Evolutionary conservation across 495 filamentous ascomycete species (phyloP).

Genomic region (Penicillium lagena): DNA sequence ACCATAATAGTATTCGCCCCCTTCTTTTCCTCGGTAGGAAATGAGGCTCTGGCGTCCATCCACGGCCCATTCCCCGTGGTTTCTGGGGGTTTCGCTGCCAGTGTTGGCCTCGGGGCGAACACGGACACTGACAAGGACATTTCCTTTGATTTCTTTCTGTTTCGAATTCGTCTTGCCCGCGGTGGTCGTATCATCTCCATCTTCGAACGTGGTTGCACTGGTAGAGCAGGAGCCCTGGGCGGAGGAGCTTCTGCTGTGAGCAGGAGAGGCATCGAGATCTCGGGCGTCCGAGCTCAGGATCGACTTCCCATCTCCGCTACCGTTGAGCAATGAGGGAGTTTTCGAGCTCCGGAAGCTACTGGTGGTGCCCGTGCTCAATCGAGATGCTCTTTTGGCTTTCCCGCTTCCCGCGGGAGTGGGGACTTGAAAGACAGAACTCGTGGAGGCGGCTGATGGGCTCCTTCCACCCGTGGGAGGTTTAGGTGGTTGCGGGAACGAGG

Average conservation of each 20-base stretch:
- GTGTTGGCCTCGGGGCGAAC: constrained; percentile 72
- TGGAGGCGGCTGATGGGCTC: constrained; percentile 38
- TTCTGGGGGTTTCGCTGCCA: constrained; percentile 49
- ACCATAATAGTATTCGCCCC: constrained; percentile 92
- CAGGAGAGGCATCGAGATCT: constrained; percentile 72
- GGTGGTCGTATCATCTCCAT: constrained; percentile 37
- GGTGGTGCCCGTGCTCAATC: constrained; percentile 32
- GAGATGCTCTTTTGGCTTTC: constrained; percentile 29
- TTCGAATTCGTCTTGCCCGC: constrained; percentile 22
- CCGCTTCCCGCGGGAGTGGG: constrained; percentile 18
- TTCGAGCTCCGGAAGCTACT: constrained; percentile 46
- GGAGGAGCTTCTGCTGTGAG: constrained; percentile 83
- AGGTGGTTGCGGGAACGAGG: constrained; percentile 87
- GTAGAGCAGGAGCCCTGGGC: constrained; percentile 87
- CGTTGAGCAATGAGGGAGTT: constrained; percentile 70
- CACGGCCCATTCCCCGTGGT: constrained; percentile 85
- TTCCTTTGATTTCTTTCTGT: constrained; percentile 72
- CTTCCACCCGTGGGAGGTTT: constrained; percentile 37
- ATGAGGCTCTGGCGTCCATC: constrained; percentile 80
- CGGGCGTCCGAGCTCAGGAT: constrained; percentile 52
- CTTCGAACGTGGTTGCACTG: constrained; percentile 82
- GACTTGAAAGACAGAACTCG: constrained; percentile 22
- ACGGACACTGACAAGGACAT: constrained; percentile 92
- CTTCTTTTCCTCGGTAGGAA: constrained; percentile 79
- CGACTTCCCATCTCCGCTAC: constrained; percentile 67